Evolutionary conservation across 2,329 filamentous ascomycete genomes (phyloP), one percentile per base, ranked within the genome.

Genomic region (Colletotrichum sp.): DNA sequence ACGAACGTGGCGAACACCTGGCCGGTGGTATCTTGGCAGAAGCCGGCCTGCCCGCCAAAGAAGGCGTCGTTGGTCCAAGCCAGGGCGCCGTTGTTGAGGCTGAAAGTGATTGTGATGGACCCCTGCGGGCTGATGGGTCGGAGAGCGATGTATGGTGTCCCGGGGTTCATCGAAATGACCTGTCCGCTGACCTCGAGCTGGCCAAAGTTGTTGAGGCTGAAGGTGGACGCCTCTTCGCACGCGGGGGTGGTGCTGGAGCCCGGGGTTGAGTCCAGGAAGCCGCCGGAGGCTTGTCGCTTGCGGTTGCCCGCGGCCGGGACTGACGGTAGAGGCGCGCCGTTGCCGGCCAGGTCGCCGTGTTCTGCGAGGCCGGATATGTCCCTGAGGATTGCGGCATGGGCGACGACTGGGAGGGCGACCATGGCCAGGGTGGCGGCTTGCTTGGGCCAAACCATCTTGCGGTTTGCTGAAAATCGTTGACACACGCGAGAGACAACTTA

Each of bases 21-120:
- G 5, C 69, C 69, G 18, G 34, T 15, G 30, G 58, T 21, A n/a
- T 75, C 75, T n/a, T 73, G 64, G 21, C 75, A 77, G 58, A 77
- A 73, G 15, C 75, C 73, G 13, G 75, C 75, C 24, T 65, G 38
- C 55, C 69, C 72, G 36, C 65, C 65, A 28, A 76, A 77, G 60
- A 77, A 76, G 26, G 18, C 21, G 18, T 30, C 15, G 34, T 73
- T 76, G 12, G 65, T 12, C 75, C 73, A 76, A 7, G 52, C n/a
- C 16, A 77, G 68, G 10, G 30, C 67, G 9, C 69, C 75, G 43
- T 72, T 72, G 32, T 34, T 58, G 38, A 77, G 57, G 24, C 34
- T 34, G 60, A 77, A 77, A 8, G 67, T 57, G 24, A 60, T 52
- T 6, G 58, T 67, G 64, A 77, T 63, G 68, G 30, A 55, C 15